Evolutionary conservation across 345 rosid species (phyloP), one percentile per base, ranked within the genome.

Genomic region (Gossypium turneri): DNA sequence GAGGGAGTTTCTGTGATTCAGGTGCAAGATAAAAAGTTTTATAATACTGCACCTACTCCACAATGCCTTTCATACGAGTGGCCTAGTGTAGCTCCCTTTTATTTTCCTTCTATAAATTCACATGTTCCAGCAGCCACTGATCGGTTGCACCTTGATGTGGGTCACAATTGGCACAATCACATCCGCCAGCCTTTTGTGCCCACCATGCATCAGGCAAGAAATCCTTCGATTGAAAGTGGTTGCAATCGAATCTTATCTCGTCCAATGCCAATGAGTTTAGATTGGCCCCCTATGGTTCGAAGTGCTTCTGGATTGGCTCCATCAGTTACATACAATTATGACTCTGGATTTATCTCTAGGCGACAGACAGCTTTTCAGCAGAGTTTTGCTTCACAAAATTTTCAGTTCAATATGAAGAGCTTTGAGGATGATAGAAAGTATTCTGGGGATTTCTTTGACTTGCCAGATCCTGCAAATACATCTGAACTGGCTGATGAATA

Each of bases 211-310:
- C 97, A 87, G 81, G 82, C 93, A 75, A 91, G 94, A 83, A 92
- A 84, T 77, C 81, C 92, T 76, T 74, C 88, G 1, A 75, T 87
- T 78, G 97, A 94, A 75, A 85, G 79, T 76, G 85, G 90, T 25
- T 86, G 90, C 85, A 86, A 80, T 79, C 88, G 80, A 77, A 84
- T 89, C 79, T 77, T 92, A 50, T 45, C 98, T 76, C 92, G 82
- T 75, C 90, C 97, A 55, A 73, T 92, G 79, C 85, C 93, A 74
- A 86, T 90, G 97, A 94, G 97, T 85, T 84, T 88, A 79, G 98
- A 94, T 83, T 94, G 98, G 97, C 98, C 97, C 64, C 97, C 97
- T 63, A 79, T 90, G 89, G 97, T 94, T 79, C 88, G 88, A 81
- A 88, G 88, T 85, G 83, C 83, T 67, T 84, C 85, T 79, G 90